phyloP scores from a whole-genome alignment of 352 stramenopile species.

The Chrysophaeum taylorii region DNA sequence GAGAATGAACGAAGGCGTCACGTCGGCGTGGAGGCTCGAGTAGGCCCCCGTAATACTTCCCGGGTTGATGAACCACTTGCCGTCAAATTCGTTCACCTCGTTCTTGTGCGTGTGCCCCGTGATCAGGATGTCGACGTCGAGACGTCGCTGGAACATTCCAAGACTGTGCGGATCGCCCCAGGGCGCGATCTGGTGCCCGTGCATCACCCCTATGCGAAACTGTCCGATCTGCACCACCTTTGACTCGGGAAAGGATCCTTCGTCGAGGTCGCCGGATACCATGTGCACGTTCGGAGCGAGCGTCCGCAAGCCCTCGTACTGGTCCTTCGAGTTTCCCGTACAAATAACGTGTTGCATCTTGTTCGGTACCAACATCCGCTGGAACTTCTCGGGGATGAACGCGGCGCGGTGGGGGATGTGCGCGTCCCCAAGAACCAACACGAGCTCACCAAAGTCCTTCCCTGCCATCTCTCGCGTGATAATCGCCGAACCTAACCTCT shows the following conservation, averaged over 20 bases:
- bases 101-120: constrained; percentile 85
- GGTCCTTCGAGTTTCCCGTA: constrained; percentile 90
- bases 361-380: constrained; percentile 64
- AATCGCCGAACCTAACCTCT: too few species aligned
- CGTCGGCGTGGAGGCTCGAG: constrained; percentile 52
- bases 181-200: constrained; percentile 84
- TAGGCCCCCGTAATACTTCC: constrained; percentile 91
- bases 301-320: constrained; percentile 84
- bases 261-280: constrained; percentile 85
- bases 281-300: constrained; percentile 91
- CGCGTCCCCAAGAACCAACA: constrained; percentile 89
- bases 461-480: too few species aligned
- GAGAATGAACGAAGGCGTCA: constrained; percentile 90
- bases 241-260: constrained; percentile 78
- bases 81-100: constrained; percentile 78
- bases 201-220: constrained; percentile 90
- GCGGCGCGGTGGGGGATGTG: constrained; percentile 85
- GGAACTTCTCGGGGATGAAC: constrained; percentile 91
- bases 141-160: constrained; percentile 69
- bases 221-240: constrained; percentile 88
- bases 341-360: constrained; percentile 97
- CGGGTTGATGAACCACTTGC: constrained; percentile 93
- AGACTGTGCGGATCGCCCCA: constrained; percentile 68
- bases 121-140: constrained; percentile 95
- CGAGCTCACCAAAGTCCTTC: constrained; percentile 73